Base-by-base conservation (phyloP, 192 early-diverging fungal genomes). In the Radiomyces spectabilis region DNA sequence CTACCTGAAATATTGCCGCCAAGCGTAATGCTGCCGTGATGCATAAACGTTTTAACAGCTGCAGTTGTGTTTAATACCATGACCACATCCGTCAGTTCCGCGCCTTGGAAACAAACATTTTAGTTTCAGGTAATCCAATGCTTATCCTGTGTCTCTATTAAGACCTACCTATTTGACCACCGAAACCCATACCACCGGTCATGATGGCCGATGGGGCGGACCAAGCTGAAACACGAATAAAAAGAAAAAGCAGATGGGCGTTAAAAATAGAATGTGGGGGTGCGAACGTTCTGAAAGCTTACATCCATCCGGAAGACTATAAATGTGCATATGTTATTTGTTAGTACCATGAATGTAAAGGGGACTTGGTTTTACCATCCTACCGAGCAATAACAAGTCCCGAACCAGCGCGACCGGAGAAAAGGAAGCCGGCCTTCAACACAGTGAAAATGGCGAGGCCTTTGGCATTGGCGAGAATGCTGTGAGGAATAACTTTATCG, bases 391-490 rank as follows among this genome's bases (percentile, higher is more conserved):
- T 81, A 10, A 94, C 91, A 15, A 98, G 70, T 0, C 95, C 95
- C 3, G 86, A 80, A 26, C 95, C 95, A 22, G 85, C 82, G 30
- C 94, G 82, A 4, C 92, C 94, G 4, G 91, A 91, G 77, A 87
- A 93, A 8, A 94, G 68, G 52, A 95, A 96, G 2, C 95, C 95
- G 27, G 86, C 95, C 63, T 98, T 98, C 57, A 96, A 59, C 3
- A 94, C 95, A 2, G 89, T 90, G 64, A 95, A 74, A 24, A 98
- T 87, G 46, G 95, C 95, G 13, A 98, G 77, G 5, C 95, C 95
- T 59, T 91, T 85, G 27, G 92, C 91, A 31, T 90, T 86, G 29
- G 55, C 55, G 24, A 89, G 57, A 47, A 90, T 79, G 31, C 68
- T 57, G 4, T 68, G 29, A 37, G 87, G 85, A 54, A 88, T 90